Percentiles rank a stretch among this genome's conserved stretches.
Conservation (phyloP, 345 rosid species). For the Lagerstroemia speciosa region DNA sequence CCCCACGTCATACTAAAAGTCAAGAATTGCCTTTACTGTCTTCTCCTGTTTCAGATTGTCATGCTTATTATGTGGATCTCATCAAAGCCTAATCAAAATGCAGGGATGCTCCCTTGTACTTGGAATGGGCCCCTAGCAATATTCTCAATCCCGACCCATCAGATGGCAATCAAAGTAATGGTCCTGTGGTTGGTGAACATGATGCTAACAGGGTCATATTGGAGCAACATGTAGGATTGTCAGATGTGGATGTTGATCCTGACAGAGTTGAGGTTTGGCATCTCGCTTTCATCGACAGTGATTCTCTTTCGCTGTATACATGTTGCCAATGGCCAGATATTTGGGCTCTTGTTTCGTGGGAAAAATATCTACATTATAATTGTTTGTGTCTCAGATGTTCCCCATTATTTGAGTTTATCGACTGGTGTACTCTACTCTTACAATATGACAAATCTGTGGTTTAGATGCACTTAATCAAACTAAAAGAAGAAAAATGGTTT, state of each 20-base stretch:
- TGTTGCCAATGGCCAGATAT: background rate
- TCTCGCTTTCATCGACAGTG: conserved; percentile 2
- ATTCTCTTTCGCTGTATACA: background rate
- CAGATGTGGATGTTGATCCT: conserved; percentile 54
- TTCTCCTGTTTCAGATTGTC: background rate
- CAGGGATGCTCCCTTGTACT: conserved; percentile 85
- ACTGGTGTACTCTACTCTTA: background rate
- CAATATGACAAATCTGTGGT: background rate
- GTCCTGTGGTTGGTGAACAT: conserved; percentile 39
- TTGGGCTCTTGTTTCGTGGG: background rate
- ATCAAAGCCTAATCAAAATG: conserved; percentile 10
- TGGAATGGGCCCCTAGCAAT: conserved; percentile 92
- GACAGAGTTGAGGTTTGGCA: conserved; percentile 69
- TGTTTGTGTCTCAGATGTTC: background rate
- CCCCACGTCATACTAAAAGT: background rate
- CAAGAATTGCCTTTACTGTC: background rate
- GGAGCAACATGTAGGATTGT: conserved; percentile 55
- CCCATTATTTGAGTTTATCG: background rate
- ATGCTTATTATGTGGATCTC: background rate
- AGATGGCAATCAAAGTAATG: conserved; percentile 23
- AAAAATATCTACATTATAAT: background rate
- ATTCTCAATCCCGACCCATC: conserved; percentile 42
- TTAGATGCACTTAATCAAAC: background rate
- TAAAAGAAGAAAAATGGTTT: background rate
- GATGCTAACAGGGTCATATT: conserved; percentile 52